Evolutionary conservation across 2,329 filamentous ascomycete genomes (phyloP).

Genomic region (Hypomyces rosellus): DNA sequence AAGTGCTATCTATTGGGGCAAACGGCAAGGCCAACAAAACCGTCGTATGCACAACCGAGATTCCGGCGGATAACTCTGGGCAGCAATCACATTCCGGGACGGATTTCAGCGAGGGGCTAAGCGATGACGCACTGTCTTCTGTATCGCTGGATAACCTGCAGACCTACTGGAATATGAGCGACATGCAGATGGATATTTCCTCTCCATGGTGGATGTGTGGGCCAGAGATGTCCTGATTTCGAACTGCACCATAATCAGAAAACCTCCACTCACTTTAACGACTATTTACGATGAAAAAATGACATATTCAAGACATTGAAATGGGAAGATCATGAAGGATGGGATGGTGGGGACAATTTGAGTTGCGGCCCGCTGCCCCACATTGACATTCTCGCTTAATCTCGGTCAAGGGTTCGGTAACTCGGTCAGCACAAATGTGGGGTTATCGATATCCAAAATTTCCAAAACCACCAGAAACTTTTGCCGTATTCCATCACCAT

Average conservation of each 20-base stretch:
- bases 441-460: slow-evolving; percentile 8
- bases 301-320: no score
- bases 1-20: slow-evolving; percentile 17
- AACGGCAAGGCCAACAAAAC: neutral
- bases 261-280: no score
- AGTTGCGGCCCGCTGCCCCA: no score
- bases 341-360: neutral
- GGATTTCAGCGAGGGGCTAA: neutral
- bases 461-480: slow-evolving; percentile 2
- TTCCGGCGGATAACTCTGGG: neutral
- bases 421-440: neutral
- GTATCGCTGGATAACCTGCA: slow-evolving; percentile 5
- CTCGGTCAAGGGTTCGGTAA: no score
- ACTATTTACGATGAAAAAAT: no score
- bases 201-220: slow-evolving; percentile 5
- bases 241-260: neutral
- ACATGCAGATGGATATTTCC: slow-evolving; percentile 2
- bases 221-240: neutral
- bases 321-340: neutral
- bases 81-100: neutral
- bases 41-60: neutral
- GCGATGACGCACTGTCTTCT: neutral
- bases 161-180: slow-evolving; percentile 5
- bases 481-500: neutral
- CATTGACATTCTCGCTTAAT: no score